A percentile compares a stretch with the other conserved stretches of the same genome.
Conservation (phyloP, 371 early-diverging fungal genomes). For the Apophysomyces elegans region DNA sequence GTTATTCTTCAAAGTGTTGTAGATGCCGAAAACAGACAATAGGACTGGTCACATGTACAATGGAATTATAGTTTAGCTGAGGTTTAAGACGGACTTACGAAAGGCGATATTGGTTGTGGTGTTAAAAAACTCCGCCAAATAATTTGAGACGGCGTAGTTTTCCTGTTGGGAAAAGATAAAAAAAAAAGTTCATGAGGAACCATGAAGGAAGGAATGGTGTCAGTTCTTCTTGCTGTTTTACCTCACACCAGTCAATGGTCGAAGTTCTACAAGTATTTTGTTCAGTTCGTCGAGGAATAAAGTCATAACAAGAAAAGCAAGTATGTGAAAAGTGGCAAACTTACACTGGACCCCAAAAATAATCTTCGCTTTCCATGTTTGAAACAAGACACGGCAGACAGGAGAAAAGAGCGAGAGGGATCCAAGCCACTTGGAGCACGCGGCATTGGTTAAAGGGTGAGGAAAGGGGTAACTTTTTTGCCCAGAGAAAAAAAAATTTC, state of each 20-base stretch:
- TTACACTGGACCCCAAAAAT: conserved; percentile 43
- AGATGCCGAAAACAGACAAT: conserved; percentile 59
- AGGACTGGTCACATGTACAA: conserved; percentile 26
- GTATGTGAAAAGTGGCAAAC: conserved; percentile 8
- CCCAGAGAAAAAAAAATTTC: neutral
- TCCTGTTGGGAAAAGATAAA: conserved; percentile 26
- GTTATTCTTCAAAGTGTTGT: conserved; percentile 46
- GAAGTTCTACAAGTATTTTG: conserved; percentile 32
- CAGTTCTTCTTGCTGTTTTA: conserved; percentile 12
- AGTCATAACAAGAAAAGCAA: neutral
- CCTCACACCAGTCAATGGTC: conserved; percentile 56
- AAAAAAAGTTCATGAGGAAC: neutral
- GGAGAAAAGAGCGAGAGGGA: conserved; percentile 13
- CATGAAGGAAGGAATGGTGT: neutral
- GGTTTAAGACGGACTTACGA: conserved; percentile 27
- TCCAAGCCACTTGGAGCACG: conserved; percentile 6
- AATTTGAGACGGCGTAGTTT: conserved; percentile 48
- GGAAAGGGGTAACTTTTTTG: conserved; percentile 1
- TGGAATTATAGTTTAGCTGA: neutral
- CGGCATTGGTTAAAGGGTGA: neutral
- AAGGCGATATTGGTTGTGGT: conserved; percentile 68
- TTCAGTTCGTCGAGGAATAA: neutral
- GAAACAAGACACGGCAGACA: conserved; percentile 10
- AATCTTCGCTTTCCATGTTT: conserved; percentile 16
- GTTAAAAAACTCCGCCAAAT: conserved; percentile 81